Percentiles rank a stretch among this genome's conserved stretches.
phyloP scores from a whole-genome alignment of 1,139 yeast species.

The Scheffersomyces segobiensis region DNA sequence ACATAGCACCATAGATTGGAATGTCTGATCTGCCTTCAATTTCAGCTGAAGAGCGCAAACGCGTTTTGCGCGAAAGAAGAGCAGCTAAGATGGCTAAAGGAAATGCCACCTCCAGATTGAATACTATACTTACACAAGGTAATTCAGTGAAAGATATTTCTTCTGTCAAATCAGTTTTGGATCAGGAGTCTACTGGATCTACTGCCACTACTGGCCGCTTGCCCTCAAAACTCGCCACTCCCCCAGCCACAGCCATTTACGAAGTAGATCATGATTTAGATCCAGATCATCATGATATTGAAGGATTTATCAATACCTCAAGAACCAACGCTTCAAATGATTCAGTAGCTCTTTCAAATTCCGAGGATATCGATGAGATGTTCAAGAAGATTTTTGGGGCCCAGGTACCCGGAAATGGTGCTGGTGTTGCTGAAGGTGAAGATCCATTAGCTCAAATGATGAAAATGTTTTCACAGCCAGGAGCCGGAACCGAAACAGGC shows the following conservation, averaged over 20 bases:
- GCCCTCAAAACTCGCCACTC: not conserved
- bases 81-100: constrained; percentile 68
- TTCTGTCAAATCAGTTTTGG: constrained; percentile 37
- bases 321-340: not conserved
- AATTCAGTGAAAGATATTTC: constrained; percentile 35
- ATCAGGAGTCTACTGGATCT: constrained; percentile 14
- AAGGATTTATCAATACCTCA: constrained; percentile 1
- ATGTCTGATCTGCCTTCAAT: constrained; percentile 13
- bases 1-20: not conserved
- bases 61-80: constrained; percentile 64
- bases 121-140: constrained; percentile 45
- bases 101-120: constrained; percentile 56
- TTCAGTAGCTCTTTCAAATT: not conserved
- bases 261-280: not conserved
- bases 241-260: not conserved
- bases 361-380: constrained; percentile 34
- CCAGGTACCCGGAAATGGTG: constrained; percentile 9
- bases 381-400: constrained; percentile 33
- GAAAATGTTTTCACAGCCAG: constrained; percentile 17
- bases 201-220: not conserved
- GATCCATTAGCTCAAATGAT: constrained; percentile 38
- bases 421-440: constrained; percentile 9
- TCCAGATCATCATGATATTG: not conserved
- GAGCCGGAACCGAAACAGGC: constrained; percentile 11
- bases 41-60: constrained; percentile 64